A percentile compares a stretch with the other conserved stretches of the same genome.
Conservation (phyloP, 2,329 filamentous ascomycete species). For the Lasiodiplodia sp. region DNA sequence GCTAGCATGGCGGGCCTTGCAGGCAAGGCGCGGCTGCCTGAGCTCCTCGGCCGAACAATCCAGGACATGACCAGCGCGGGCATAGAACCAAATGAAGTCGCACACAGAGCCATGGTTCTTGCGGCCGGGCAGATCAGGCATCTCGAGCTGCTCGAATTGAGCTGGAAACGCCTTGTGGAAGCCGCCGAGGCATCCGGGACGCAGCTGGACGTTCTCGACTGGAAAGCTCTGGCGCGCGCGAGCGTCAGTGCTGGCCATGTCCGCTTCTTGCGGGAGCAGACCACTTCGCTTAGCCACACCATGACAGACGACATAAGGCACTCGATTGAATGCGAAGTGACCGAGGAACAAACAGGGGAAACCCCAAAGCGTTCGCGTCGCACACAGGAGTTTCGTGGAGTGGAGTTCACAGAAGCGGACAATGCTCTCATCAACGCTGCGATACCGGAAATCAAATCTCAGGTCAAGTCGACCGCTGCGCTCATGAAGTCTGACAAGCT, state of each 20-base stretch:
- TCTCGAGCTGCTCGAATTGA: slow-evolving; percentile 38
- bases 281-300: slow-evolving; percentile 38
- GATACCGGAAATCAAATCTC: slow-evolving; percentile 36
- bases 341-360: neutral
- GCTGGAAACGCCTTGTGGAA: slow-evolving; percentile 41
- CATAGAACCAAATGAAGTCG: slow-evolving; percentile 12
- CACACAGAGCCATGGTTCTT: slow-evolving; percentile 34
- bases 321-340: slow-evolving; percentile 3
- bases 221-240: slow-evolving; percentile 44
- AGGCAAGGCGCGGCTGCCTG: slow-evolving; percentile 33
- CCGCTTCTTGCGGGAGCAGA: slow-evolving; percentile 40
- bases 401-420: slow-evolving; percentile 30
- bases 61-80: neutral
- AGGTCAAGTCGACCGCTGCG: slow-evolving; percentile 40
- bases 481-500: neutral
- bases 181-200: slow-evolving; percentile 36
- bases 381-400: neutral
- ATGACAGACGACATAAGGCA: slow-evolving; percentile 32
- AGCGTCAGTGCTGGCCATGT: slow-evolving; percentile 36
- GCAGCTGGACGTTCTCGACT: slow-evolving; percentile 40
- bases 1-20: slow-evolving; percentile 42
- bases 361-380: too few relatives aligned
- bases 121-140: slow-evolving; percentile 41
- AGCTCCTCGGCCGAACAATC: slow-evolving; percentile 21
- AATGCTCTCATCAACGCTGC: slow-evolving; percentile 31